Evolutionary conservation across 2,329 filamentous ascomycete genomes (phyloP).

Genomic region (Domatiomyces globalis): DNA sequence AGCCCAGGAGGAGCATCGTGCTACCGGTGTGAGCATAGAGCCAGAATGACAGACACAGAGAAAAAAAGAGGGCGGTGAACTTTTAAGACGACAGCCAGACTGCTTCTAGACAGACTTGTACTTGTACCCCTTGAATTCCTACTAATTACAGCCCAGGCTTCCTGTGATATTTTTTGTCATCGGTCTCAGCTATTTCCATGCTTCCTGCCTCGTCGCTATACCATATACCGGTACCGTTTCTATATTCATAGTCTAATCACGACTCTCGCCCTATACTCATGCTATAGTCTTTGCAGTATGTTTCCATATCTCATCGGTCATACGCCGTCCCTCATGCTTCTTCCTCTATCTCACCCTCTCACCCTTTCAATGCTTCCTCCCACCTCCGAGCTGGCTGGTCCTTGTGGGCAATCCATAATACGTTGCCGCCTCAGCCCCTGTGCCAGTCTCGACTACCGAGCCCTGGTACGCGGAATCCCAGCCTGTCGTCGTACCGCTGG

Average conservation of each 20-base stretch:
- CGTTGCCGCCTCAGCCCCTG: too few species aligned
- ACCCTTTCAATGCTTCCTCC: not conserved
- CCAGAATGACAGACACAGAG: not conserved
- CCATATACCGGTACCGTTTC: not conserved
- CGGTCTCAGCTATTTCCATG: not conserved
- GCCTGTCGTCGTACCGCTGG: too few species aligned
- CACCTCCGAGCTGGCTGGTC: not conserved
- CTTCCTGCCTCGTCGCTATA: not conserved
- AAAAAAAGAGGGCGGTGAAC: not conserved
- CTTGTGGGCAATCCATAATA: too few species aligned
- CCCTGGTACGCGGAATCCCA: too few species aligned
- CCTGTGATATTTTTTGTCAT: not conserved
- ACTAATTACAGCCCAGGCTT: not conserved
- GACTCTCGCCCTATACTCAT: not conserved
- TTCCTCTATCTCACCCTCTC: too few species aligned
- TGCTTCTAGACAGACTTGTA: not conserved
- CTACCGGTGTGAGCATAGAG: conserved; percentile 7
- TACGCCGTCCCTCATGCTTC: too few species aligned
- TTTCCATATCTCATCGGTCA: not conserved
- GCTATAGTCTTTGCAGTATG: not conserved
- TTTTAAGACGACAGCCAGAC: not conserved
- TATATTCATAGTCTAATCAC: not conserved
- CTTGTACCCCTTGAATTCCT: too few species aligned
- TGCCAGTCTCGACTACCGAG: too few species aligned
- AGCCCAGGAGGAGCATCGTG: conserved; percentile 12